These are phyloP conservation scores for Plasmodium fragile DNA, from an alignment of 169 alveolate genomes.

Conservation along the genomic window DNA sequence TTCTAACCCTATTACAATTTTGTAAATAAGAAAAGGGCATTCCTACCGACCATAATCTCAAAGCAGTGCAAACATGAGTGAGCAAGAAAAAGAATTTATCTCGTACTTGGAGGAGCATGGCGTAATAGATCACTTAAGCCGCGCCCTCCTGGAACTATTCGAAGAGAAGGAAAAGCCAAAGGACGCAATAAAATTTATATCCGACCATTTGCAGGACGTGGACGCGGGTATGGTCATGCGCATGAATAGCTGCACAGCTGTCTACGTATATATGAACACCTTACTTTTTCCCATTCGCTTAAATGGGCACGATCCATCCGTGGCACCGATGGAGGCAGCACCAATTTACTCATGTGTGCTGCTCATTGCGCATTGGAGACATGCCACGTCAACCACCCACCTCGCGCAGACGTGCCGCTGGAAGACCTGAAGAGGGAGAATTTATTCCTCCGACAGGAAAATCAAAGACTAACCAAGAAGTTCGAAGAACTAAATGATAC, in stretches of 20 bases:
- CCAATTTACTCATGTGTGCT: neutral
- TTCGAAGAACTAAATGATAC: constrained; percentile 64
- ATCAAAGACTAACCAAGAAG: constrained; percentile 42
- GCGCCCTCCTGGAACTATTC: constrained; percentile 42
- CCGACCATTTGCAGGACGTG: constrained; percentile 10
- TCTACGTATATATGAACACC: neutral
- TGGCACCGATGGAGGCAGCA: neutral
- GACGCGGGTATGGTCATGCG: constrained; percentile 17
- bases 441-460: constrained; percentile 55
- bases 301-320: too few species aligned
- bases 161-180: constrained; percentile 65
- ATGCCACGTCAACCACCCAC: neutral
- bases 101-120: constrained; percentile 49
- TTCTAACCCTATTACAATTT: neutral
- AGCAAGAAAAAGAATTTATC: constrained; percentile 39
- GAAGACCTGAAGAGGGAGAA: constrained; percentile 60
- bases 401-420: constrained; percentile 25
- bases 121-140: constrained; percentile 47
- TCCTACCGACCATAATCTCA: neutral
- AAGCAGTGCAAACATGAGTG: constrained; percentile 14
- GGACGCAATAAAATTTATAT: constrained; percentile 44
- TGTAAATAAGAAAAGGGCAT: neutral
- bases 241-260: neutral
- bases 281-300: neutral
- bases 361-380: neutral